A percentile compares a stretch with the other conserved stretches of the same genome.
Evolutionary conservation across 495 filamentous ascomycete genomes (phyloP).

Genomic region (Aspergillus funiculosus): DNA sequence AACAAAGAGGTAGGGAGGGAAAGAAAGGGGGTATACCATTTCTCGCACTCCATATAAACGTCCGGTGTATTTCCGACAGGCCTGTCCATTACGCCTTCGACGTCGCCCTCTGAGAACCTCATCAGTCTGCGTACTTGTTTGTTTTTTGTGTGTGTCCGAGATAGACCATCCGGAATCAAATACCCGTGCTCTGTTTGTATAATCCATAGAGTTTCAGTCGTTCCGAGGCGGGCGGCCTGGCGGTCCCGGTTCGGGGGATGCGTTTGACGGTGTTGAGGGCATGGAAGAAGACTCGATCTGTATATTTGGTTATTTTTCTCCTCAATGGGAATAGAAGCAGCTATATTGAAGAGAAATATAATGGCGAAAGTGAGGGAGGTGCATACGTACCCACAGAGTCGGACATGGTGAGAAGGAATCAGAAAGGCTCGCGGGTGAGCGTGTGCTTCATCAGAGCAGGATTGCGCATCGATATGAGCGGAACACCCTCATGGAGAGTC

Average conservation of each 20-base stretch:
- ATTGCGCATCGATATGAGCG: slow-evolving; percentile 14
- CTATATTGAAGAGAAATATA: neutral
- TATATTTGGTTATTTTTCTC: neutral
- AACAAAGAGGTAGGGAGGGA: neutral
- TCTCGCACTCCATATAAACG: slow-evolving; percentile 52
- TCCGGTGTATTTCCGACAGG: slow-evolving; percentile 55
- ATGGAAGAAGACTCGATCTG: slow-evolving; percentile 97
- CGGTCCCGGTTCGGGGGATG: slow-evolving; percentile 85
- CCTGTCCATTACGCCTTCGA: slow-evolving; percentile 84
- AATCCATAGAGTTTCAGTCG: slow-evolving; percentile 91
- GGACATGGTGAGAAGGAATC: slow-evolving; percentile 39
- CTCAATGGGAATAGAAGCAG: neutral
- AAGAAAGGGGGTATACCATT: slow-evolving; percentile 43
- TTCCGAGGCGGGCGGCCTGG: slow-evolving; percentile 77
- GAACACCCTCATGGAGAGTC: slow-evolving; percentile 15
- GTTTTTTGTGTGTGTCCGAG: neutral
- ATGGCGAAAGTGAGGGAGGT: neutral
- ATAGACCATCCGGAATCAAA: neutral
- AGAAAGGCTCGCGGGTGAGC: slow-evolving; percentile 7
- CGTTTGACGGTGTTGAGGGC: slow-evolving; percentile 97
- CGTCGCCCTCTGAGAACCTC: slow-evolving; percentile 70
- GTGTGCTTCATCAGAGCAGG: slow-evolving; percentile 22
- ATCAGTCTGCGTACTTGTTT: slow-evolving; percentile 2
- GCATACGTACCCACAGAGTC: slow-evolving; percentile 49
- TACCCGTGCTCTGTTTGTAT: slow-evolving; percentile 96